These are phyloP conservation scores for Suhomyces terraborum DNA, from an alignment of 1,139 yeast species.

Conservation along the genomic window DNA sequence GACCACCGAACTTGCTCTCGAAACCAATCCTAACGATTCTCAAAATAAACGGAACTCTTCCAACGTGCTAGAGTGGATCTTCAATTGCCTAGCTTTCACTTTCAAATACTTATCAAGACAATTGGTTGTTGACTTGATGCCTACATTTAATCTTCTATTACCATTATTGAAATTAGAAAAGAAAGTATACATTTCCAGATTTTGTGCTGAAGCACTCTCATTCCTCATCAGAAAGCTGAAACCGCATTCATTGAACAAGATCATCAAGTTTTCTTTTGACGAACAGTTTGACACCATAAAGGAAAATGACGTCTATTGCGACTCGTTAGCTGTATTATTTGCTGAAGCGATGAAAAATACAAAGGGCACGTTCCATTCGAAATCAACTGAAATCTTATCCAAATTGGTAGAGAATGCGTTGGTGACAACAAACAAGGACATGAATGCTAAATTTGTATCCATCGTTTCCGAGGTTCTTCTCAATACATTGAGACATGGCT, in stretches of 20 bases:
- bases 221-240: slow-evolving; percentile 75
- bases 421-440: slow-evolving; percentile 18
- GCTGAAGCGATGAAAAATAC: slow-evolving; percentile 79
- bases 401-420: slow-evolving; percentile 44
- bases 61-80: slow-evolving; percentile 78
- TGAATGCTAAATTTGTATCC: slow-evolving; percentile 33
- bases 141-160: slow-evolving; percentile 65
- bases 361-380: slow-evolving; percentile 73
- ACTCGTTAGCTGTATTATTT: slow-evolving; percentile 61
- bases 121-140: slow-evolving; percentile 60
- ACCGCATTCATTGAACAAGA: slow-evolving; percentile 45
- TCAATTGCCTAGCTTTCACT: slow-evolving; percentile 81
- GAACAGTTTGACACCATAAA: slow-evolving; percentile 38
- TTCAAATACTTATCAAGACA: slow-evolving; percentile 81
- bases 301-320: slow-evolving; percentile 48
- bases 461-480: slow-evolving; percentile 61
- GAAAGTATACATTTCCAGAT: slow-evolving; percentile 69
- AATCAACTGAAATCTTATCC: slow-evolving; percentile 52
- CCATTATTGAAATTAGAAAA: slow-evolving; percentile 61
- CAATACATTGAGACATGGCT: slow-evolving; percentile 63
- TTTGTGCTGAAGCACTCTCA: slow-evolving; percentile 89
- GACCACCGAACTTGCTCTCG: slow-evolving; percentile 54
- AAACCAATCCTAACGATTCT: slow-evolving; percentile 46
- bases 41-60: slow-evolving; percentile 52
- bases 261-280: slow-evolving; percentile 54